Evolutionary conservation across 257 asterid genomes (phyloP), one percentile per base, ranked within the genome.

Genomic region (Scutellaria galericulata): DNA sequence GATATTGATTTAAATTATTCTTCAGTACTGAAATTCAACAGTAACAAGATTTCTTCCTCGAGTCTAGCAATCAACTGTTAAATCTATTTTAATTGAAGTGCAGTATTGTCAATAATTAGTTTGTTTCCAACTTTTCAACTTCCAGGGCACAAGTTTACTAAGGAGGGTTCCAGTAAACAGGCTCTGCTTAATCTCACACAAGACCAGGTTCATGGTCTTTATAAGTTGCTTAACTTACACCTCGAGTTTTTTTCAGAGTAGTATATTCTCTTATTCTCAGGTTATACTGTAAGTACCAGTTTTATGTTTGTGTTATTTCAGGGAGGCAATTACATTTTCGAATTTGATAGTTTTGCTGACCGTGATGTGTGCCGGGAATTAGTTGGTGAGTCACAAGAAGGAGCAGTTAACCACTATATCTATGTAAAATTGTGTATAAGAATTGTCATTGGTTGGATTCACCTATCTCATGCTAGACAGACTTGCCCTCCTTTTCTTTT

Each of bases 301-400:
- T 72, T 64, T 48, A 35, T 42, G 35, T 66, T 50, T 72, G 72
- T 70, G 71, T 74, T 72, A 48, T 82, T 76, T 72, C 89, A 94
- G 98, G 95, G 89, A 12, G 85, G 61, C 35, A 89, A 70, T 83
- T 88, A 82, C 83, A 84, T 91, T 64, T 90, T 95, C 74, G 95
- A 92, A 85, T 92, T 95, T 66, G 90, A 83, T 61, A 86, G 58
- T 75, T 91, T 90, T 79, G 81, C 94, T 42, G 98, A 95, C 35
- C 98, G 99, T 53, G 96, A 95, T 80, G 89, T 46, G 31, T 95
- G 98, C 85, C 82, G 86, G 75, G 97, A 95, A 59, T 87, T 87
- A 80, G 96, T 92, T 51, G 98, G 99, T 92, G 83, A 88, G 94
- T 84, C 48, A 47, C 75, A 52, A 54, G 14, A 52, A 54, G 14